Percentiles rank a stretch among this genome's conserved stretches.
Conservation (phyloP, 805 yeast genomes). For the Pichia kluyveri region DNA sequence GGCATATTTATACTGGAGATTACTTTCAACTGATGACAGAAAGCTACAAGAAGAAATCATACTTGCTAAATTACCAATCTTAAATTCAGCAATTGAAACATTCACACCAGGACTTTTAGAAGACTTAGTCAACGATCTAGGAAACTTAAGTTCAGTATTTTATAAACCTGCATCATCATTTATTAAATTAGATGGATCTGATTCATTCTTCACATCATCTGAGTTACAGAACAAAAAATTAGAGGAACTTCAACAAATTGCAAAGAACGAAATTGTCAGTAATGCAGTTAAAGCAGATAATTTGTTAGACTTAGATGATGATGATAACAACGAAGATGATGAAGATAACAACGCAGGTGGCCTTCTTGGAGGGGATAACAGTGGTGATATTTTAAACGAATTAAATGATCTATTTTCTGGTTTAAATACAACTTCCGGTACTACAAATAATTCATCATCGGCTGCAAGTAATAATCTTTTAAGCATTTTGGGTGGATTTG, state of each 20-base stretch:
- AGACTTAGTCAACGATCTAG: slow-evolving; percentile 63
- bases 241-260: slow-evolving; percentile 70
- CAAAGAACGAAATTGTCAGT: slow-evolving; percentile 61
- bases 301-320: slow-evolving; percentile 75
- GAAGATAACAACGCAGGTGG: slow-evolving; percentile 10
- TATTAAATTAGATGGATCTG: slow-evolving; percentile 21
- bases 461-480: slow-evolving; percentile 13
- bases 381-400: slow-evolving; percentile 52
- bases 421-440: slow-evolving; percentile 2
- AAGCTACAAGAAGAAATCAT: slow-evolving; percentile 44
- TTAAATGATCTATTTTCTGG: slow-evolving; percentile 60
- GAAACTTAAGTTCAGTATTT: slow-evolving; percentile 82
- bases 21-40: slow-evolving; percentile 40
- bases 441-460: background rate
- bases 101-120: slow-evolving; percentile 63
- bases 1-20: slow-evolving; percentile 75
- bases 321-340: slow-evolving; percentile 11
- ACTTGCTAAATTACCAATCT: slow-evolving; percentile 56
- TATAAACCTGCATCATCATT: slow-evolving; percentile 72
- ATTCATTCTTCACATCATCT: slow-evolving; percentile 15
- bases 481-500: slow-evolving; percentile 1
- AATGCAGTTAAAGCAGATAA: slow-evolving; percentile 64
- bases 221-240: slow-evolving; percentile 42
- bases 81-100: slow-evolving; percentile 61
- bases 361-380: slow-evolving; percentile 17